Evolutionary conservation across 192 early-diverging fungal genomes (phyloP).

Genomic region (Linnemannia schmuckeri): DNA sequence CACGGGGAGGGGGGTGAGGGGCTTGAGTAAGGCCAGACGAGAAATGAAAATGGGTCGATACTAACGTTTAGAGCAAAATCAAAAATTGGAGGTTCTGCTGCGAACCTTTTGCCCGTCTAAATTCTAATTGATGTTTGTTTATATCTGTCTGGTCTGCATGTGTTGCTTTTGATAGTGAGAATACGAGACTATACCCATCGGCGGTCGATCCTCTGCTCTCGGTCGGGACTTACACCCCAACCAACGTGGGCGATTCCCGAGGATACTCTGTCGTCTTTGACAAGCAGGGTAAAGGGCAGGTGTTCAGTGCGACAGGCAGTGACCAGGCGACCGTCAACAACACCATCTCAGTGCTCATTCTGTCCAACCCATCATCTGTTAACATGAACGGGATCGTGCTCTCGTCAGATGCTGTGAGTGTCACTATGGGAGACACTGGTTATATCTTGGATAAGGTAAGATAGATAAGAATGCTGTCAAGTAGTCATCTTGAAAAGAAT

Average conservation of each 20-base stretch:
- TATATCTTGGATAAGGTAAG: conserved; percentile 46
- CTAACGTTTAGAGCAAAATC: too few species aligned
- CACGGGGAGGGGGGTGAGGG: too few species aligned
- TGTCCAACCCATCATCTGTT: conserved; percentile 20
- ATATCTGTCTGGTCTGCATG: too few species aligned
- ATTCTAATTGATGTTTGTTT: too few species aligned
- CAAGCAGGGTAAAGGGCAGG: not conserved
- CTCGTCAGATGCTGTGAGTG: conserved; percentile 20
- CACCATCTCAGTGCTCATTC: conserved; percentile 1
- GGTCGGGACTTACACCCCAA: conserved; percentile 24
- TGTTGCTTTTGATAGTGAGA: not conserved
- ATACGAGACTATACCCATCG: not conserved
- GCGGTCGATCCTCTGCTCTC: conserved; percentile 17
- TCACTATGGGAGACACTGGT: conserved; percentile 29
- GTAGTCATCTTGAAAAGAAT: too few species aligned
- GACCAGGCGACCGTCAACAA: not conserved
- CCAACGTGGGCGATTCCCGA: conserved; percentile 11
- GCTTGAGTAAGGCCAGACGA: too few species aligned
- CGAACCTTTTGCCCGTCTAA: too few species aligned
- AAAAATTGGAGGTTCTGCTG: too few species aligned
- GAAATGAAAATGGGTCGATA: too few species aligned
- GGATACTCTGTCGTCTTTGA: conserved; percentile 45
- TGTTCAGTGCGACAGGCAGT: conserved; percentile 16
- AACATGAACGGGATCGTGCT: conserved; percentile 27
- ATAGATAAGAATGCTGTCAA: too few species aligned